Evolutionary conservation across 2,329 filamentous ascomycete genomes (phyloP), one percentile per base, ranked within the genome.

Genomic region (Pseudocercospora fijiensis): DNA sequence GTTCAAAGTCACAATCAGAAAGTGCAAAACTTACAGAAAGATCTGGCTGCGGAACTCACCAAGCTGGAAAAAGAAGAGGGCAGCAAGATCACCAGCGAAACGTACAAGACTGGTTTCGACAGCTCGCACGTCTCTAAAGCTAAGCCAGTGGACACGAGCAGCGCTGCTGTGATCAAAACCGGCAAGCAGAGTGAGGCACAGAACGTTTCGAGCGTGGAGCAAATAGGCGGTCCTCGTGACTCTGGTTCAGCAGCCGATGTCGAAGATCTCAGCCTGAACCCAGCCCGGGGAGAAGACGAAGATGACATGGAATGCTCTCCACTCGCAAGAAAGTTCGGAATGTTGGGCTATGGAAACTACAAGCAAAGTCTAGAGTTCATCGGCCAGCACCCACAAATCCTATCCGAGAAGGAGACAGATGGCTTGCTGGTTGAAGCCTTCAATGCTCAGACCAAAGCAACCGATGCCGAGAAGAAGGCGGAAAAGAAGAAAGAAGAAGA

Each of bases 1-100:
- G 86, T 98, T 16, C 84, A 86, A 67, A 84, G 83, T 37, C 94
- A 99, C 76, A 84, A 90, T 74, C 80, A 81, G 53, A 94, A 96
- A 78, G 90, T 99, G 49, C 81, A 87, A 66, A 86, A 85, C 51
- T 80, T 98, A 69, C 92, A 97, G 76, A 85, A 84, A 69, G 85
- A 98, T 71, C 81, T 97, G 55, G 75, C 87, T 30, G 79, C 80
- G 60, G 94, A 94, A 80, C 82, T 98, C 33, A 88, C 83, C 4
- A 87, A 92, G 77, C 82, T 99, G 45, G 91, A 98, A 80, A 90
- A 88, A 76, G 90, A 95, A 69, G 93, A 96, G 70, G 81, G 84
- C 64, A 86, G 85, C 75, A 97, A 98, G 81, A 99, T 99, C 68
- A 99, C 95, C 10, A 98, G 93, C 75, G 93, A 96, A 69, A 85